Conservation (phyloP, 768 basidiomycete species). For the Trametes coccinea region DNA sequence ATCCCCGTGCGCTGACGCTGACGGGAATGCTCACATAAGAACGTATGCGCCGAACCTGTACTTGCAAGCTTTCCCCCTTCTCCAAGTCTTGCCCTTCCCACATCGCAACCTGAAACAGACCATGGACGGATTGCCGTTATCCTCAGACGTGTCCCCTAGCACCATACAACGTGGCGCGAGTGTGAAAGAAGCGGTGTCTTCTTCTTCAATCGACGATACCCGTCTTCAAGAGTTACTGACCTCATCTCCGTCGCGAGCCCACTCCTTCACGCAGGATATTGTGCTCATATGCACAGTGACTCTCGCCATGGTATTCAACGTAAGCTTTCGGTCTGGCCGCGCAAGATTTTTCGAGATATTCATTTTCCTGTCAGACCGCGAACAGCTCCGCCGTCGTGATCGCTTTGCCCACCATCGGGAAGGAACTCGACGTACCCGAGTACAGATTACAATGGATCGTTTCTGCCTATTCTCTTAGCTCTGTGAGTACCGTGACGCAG, state of each 20-base stretch:
- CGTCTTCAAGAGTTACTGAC: too few species aligned
- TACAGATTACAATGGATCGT: slow-evolving; percentile 64
- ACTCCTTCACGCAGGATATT: slow-evolving; percentile 13
- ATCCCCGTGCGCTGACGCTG: too few species aligned
- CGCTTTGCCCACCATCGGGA: slow-evolving; percentile 32
- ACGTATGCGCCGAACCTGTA: too few species aligned
- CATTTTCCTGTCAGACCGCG: slow-evolving; percentile 22
- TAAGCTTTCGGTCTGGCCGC: slow-evolving; percentile 11
- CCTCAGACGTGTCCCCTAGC: too few species aligned
- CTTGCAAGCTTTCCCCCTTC: too few species aligned
- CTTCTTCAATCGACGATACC: too few species aligned
- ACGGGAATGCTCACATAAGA: too few species aligned
- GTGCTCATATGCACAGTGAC: slow-evolving; percentile 32
- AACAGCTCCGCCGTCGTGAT: slow-evolving; percentile 30
- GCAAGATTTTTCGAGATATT: not conserved
- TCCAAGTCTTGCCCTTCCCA: too few species aligned
- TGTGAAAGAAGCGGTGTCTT: too few species aligned
- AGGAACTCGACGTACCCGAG: slow-evolving; percentile 48
- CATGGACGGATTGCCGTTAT: too few species aligned
- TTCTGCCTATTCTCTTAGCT: slow-evolving; percentile 67
- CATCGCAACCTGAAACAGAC: too few species aligned
- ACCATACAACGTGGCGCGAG: too few species aligned
- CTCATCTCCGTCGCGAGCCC: not conserved
- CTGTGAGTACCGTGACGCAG: slow-evolving; percentile 37
- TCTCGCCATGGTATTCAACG: slow-evolving; percentile 34